Percentiles rank a stretch among this genome's conserved stretches.
Conservation (phyloP, 2,329 filamentous ascomycete genomes). For the Akanthomyces dipterigenus region DNA sequence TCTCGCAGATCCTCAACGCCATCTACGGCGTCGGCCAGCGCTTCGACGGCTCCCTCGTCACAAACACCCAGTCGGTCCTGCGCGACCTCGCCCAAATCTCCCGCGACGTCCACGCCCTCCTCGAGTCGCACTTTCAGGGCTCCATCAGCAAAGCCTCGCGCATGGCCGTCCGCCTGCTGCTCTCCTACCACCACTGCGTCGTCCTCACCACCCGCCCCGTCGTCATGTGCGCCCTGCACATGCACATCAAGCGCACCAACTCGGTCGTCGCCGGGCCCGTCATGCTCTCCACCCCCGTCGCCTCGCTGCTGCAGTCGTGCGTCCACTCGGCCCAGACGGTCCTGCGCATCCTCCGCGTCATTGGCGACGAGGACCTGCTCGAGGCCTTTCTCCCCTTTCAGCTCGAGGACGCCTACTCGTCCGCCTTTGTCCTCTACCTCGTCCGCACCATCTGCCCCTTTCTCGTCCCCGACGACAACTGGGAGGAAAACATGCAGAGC, state of each 20-base stretch:
- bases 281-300: conserved; percentile 20
- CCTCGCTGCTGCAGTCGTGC: conserved; percentile 23
- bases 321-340: conserved; percentile 24
- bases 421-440: conserved; percentile 32
- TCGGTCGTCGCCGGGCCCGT: conserved; percentile 12
- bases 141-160: conserved; percentile 23
- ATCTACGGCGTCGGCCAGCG: conserved; percentile 21
- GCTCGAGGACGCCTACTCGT: conserved; percentile 35
- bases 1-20: conserved; percentile 14
- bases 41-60: conserved; percentile 22
- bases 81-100: conserved; percentile 21
- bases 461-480: conserved; percentile 27
- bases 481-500: conserved; percentile 29
- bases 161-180: conserved; percentile 20
- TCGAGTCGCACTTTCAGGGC: conserved; percentile 22
- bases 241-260: conserved; percentile 23
- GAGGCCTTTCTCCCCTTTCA: conserved; percentile 34
- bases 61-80: conserved; percentile 23
- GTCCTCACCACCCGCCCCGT: conserved; percentile 24
- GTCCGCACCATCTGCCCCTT: conserved; percentile 27
- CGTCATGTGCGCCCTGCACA: conserved; percentile 27
- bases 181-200: conserved; percentile 24
- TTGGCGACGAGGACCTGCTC: conserved; percentile 25
- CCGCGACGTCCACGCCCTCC: conserved; percentile 20
- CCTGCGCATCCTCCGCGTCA: conserved; percentile 19